phyloP scores from a whole-genome alignment of 1,139 yeast genomes.

The Sugiyamaella grinbergsii region DNA sequence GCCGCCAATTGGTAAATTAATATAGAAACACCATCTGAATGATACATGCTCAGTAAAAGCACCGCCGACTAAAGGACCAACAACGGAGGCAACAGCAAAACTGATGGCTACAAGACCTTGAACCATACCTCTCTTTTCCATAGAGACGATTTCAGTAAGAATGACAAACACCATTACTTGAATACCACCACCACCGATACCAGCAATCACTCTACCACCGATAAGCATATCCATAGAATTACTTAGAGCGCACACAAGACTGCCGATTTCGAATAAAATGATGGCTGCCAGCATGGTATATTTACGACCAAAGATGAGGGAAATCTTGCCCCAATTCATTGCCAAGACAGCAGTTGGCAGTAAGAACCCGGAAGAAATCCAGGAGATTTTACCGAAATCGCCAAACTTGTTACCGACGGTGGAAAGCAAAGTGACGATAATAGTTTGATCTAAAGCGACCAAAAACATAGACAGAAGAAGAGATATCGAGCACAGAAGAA shows the following conservation, averaged over 20 bases:
- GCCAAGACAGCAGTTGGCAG: conserved; percentile 63
- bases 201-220: conserved; percentile 71
- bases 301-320: conserved; percentile 66
- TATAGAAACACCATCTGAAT: conserved; percentile 82
- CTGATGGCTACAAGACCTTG: conserved; percentile 55
- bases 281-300: conserved; percentile 53
- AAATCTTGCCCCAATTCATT: conserved; percentile 62
- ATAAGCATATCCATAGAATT: conserved; percentile 60
- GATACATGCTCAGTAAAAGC: conserved; percentile 60
- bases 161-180: conserved; percentile 62
- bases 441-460: conserved; percentile 69
- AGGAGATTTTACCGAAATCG: conserved; percentile 57
- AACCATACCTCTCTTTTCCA: conserved; percentile 58
- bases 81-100: conserved; percentile 58
- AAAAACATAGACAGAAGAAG: conserved; percentile 49
- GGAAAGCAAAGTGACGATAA: conserved; percentile 59
- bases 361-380: conserved; percentile 64
- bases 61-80: conserved; percentile 74
- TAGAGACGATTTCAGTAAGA: conserved; percentile 63
- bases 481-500: conserved; percentile 50
- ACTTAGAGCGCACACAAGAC: conserved; percentile 61
- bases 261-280: conserved; percentile 63
- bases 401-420: conserved; percentile 58
- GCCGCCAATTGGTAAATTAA: conserved; percentile 71
- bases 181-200: conserved; percentile 74